Percentiles rank a stretch among this genome's conserved stretches.
phyloP scores from a whole-genome alignment of 257 asterid species.

The Solanum virginianum region DNA sequence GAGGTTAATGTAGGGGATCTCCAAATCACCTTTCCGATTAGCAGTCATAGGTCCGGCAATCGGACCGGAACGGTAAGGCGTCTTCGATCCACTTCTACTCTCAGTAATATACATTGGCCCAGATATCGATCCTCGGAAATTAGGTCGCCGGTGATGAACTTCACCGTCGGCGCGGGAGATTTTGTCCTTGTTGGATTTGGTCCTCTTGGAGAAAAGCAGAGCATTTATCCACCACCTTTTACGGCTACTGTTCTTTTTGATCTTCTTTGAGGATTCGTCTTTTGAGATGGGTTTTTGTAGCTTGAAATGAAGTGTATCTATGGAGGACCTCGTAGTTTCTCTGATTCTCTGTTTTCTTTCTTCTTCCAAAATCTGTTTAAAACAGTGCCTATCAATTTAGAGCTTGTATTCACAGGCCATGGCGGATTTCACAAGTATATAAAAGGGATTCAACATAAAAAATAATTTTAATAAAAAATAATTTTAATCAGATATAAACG shows the following conservation, averaged over 20 bases:
- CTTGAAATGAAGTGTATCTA: conserved; percentile 19
- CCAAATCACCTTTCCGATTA: conserved; percentile 25
- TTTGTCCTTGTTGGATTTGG: neutral
- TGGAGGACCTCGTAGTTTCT: conserved; percentile 3
- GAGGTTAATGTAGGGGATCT: conserved; percentile 56
- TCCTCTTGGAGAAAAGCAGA: conserved; percentile 34
- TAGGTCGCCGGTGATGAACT: neutral
- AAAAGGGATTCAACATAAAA: too few species aligned
- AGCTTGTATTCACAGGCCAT: too few species aligned
- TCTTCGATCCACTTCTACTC: conserved; percentile 52
- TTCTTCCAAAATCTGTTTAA: conserved; percentile 54
- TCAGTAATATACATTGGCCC: conserved; percentile 66
- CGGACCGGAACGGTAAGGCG: conserved; percentile 29
- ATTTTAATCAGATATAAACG: too few species aligned
- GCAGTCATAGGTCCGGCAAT: conserved; percentile 21
- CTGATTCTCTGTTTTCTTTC: conserved; percentile 42
- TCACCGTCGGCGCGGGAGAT: neutral
- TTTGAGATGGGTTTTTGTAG: conserved; percentile 20
- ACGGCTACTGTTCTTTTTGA: conserved; percentile 42
- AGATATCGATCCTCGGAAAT: conserved; percentile 33
- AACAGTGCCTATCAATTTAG: neutral
- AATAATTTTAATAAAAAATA: too few species aligned
- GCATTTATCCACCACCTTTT: conserved; percentile 78
- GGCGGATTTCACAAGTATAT: too few species aligned
- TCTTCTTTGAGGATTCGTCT: conserved; percentile 40